phyloP scores from a whole-genome alignment of 352 stramenopile genomes.

The Globisporangium barbulae region DNA sequence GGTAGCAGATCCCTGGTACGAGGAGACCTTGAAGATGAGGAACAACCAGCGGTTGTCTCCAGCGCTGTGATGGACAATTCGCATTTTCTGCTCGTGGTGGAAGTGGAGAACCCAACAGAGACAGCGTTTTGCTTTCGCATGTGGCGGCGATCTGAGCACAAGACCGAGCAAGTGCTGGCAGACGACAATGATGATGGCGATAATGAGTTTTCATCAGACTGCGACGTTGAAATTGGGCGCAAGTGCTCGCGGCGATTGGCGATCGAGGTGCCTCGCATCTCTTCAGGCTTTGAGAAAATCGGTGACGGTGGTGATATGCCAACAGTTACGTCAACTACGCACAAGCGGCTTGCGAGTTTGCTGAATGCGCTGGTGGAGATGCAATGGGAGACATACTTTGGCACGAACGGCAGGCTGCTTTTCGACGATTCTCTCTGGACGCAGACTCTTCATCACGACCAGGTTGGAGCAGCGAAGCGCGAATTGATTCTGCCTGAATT shows the following conservation, averaged over 20 bases:
- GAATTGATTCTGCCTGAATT: conserved; percentile 35
- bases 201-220: not conserved
- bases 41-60: not conserved
- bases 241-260: conserved; percentile 43
- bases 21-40: not conserved
- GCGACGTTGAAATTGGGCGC: conserved; percentile 43
- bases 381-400: conserved; percentile 57
- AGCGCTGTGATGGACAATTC: conserved; percentile 41
- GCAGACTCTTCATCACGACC: not conserved
- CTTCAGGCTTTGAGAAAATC: not conserved
- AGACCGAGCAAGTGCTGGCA: not conserved
- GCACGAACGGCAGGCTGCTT: conserved; percentile 28
- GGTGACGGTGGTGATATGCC: not conserved
- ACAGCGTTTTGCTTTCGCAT: conserved; percentile 59
- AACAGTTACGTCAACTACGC: not conserved
- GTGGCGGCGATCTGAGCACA: conserved; percentile 1
- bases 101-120: conserved; percentile 69
- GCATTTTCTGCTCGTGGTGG: conserved; percentile 42
- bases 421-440: conserved; percentile 18
- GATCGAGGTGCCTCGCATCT: conserved; percentile 38
- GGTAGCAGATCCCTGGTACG: not conserved
- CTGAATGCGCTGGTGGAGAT: conserved; percentile 45
- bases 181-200: not conserved
- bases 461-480: conserved; percentile 5
- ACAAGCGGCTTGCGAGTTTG: conserved; percentile 14